Evolutionary conservation across 345 rosid species (phyloP).

Genomic region (rapeseed (Brassica napus)): Da-Ae NC_063436.1:5381501-5382000

Average conservation of each 20-base stretch:
- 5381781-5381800: background rate
- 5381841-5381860: background rate
- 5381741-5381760: background rate
- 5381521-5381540: background rate
- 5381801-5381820: background rate
- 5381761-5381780: background rate
- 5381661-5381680: background rate
- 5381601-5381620: background rate
- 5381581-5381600: background rate
- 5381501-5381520: constrained; percentile 22
- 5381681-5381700: background rate
- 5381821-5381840: constrained; percentile 4
- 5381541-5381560: background rate
- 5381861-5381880: background rate
- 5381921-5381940: background rate
- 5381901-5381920: background rate
- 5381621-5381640: background rate
- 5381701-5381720: too few species aligned
- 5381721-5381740: background rate
- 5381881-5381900: background rate
- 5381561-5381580: background rate
- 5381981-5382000: constrained; percentile 27
- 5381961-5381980: background rate
- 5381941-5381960: background rate
- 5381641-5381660: background rate